Evolutionary conservation across 345 rosid genomes (phyloP).

Genomic region (Melaleuca alternifolia): DNA sequence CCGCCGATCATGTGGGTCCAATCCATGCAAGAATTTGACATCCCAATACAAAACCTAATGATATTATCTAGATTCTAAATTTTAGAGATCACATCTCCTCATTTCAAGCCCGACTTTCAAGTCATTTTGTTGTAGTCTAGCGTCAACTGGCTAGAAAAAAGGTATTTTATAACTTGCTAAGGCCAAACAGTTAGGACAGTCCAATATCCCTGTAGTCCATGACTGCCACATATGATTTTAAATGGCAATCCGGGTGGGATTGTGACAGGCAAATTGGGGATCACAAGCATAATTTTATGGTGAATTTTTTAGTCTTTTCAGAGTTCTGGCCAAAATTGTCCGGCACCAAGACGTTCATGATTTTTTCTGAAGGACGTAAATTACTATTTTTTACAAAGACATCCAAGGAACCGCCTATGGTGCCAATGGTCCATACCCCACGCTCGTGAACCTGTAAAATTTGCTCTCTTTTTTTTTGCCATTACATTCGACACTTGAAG

Average conservation of each 20-base stretch:
- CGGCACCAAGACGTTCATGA: not conserved
- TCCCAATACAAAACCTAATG: not conserved
- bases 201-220: not conserved
- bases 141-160: not conserved
- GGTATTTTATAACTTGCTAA: not conserved
- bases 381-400: not conserved
- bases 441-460: not conserved
- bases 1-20: fast-evolving
- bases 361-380: not conserved
- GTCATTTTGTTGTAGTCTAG: not conserved
- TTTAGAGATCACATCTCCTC: not conserved
- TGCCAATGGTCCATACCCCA: not conserved
- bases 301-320: not conserved
- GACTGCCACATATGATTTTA: not conserved
- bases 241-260: not conserved
- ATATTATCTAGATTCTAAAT: not conserved
- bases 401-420: not conserved
- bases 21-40: not conserved
- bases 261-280: not conserved
- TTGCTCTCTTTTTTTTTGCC: not conserved
- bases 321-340: not conserved
- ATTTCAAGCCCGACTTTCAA: not conserved
- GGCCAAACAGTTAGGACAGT: not conserved
- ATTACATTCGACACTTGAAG: not conserved
- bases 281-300: not conserved